Evolutionary conservation across 2,329 filamentous ascomycete species (phyloP).

Genomic region (Exserohilum turcica): DNA sequence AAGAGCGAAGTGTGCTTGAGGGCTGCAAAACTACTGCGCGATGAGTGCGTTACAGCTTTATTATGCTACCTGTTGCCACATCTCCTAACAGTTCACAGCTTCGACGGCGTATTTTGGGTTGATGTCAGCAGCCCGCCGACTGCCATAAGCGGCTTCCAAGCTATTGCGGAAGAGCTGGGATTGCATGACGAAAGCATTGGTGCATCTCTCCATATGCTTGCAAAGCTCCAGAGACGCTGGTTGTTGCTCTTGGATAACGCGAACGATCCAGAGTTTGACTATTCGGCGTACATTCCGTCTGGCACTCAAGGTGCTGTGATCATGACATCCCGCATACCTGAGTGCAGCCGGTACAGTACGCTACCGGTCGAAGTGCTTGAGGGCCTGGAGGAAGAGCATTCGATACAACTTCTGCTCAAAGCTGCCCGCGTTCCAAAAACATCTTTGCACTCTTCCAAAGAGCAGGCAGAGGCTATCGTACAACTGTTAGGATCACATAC

Average conservation of each 20-base stretch:
- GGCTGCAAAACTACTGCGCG: slow-evolving; percentile 26
- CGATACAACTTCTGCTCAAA: slow-evolving; percentile 22
- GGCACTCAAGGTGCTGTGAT: slow-evolving; percentile 19
- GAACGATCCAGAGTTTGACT: background rate
- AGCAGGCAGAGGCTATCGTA: slow-evolving; percentile 15
- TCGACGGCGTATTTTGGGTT: slow-evolving; percentile 45
- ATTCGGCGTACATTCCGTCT: slow-evolving; percentile 22
- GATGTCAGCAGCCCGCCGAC: slow-evolving; percentile 27
- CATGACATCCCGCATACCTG: slow-evolving; percentile 25
- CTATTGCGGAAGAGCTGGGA: slow-evolving; percentile 20
- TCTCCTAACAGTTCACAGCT: slow-evolving; percentile 23
- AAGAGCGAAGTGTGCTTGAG: slow-evolving; percentile 45
- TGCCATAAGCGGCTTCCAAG: slow-evolving; percentile 30
- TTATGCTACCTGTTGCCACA: background rate
- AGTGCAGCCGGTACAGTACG: slow-evolving; percentile 20
- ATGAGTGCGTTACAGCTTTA: slow-evolving; percentile 20
- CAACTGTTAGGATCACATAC: slow-evolving; percentile 25
- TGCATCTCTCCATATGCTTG: background rate
- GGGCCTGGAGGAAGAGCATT: slow-evolving; percentile 15
- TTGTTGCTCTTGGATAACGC: background rate
- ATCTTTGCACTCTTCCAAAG: background rate
- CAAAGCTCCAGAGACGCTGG: background rate
- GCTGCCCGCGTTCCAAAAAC: slow-evolving; percentile 11
- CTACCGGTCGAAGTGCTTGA: slow-evolving; percentile 15
- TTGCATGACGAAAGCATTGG: background rate